A percentile compares a stretch with the other conserved stretches of the same genome.
These are phyloP conservation scores for Rhodotorula babjevae DNA, from an alignment of 768 basidiomycete genomes.

Conservation along the genomic window DNA sequence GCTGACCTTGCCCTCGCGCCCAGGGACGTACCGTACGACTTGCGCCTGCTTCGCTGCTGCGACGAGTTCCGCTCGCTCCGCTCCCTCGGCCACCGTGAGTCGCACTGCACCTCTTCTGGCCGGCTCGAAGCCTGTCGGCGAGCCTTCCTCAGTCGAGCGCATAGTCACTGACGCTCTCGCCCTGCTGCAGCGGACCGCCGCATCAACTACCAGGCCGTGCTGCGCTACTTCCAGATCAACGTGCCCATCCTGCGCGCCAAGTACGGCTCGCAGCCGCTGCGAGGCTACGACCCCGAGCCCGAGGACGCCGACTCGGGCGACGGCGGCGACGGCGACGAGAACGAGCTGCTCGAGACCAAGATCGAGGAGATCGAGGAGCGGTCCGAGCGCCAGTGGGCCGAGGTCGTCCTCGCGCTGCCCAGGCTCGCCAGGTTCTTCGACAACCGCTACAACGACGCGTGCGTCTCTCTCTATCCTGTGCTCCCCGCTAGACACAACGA, in stretches of 20 bases:
- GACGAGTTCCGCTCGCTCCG: slow-evolving; percentile 13
- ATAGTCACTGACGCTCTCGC: too few species aligned
- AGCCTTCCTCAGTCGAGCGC: too few species aligned
- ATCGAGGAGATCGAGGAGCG: background rate
- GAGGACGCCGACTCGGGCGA: background rate
- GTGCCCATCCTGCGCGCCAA: background rate
- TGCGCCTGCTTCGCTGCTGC: slow-evolving; percentile 8
- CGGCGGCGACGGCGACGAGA: background rate
- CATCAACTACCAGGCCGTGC: background rate
- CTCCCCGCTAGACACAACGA: too few species aligned
- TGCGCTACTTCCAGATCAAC: slow-evolving; percentile 10
- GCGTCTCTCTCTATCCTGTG: too few species aligned
- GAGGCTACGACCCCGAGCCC: slow-evolving; percentile 11
- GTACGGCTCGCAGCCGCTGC: slow-evolving; percentile 11
- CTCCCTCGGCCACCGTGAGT: slow-evolving; percentile 2
- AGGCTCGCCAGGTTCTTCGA: slow-evolving; percentile 13
- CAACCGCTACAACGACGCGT: slow-evolving; percentile 5
- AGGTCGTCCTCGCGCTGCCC: background rate
- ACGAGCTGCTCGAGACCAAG: background rate
- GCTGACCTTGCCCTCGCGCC: background rate
- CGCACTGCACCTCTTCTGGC: background rate
- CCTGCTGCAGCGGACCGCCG: background rate
- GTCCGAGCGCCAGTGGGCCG: slow-evolving; percentile 4
- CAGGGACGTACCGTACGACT: slow-evolving; percentile 11
- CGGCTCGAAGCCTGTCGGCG: too few species aligned